Evolutionary conservation across 202 grass and related monocot species (phyloP).

Genomic region (Saccharum hybrid): DNA sequence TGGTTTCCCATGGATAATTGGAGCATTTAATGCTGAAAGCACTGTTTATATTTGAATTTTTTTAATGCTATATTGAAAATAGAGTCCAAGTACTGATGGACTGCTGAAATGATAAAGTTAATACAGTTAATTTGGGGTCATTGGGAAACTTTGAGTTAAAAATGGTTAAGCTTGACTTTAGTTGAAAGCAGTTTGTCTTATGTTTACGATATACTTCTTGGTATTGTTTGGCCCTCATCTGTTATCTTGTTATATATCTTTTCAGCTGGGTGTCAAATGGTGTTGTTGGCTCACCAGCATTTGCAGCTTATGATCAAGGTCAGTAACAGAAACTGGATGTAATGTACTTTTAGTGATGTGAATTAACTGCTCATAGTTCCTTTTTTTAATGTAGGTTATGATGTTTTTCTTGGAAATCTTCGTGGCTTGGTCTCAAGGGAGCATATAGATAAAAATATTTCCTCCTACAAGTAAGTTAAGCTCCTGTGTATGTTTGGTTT

Average conservation of each 20-base stretch:
- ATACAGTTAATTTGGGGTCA: neutral
- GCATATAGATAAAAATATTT: slow-evolving; percentile 79
- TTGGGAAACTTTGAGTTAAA: neutral
- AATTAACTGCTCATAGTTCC: slow-evolving; percentile 23
- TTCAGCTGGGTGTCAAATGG: slow-evolving; percentile 96
- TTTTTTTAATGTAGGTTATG: slow-evolving; percentile 65
- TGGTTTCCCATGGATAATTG: neutral
- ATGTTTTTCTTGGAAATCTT: slow-evolving; percentile 97
- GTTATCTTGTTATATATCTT: neutral
- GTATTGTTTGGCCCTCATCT: slow-evolving; percentile 31
- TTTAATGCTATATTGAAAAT: neutral
- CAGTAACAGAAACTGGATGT: slow-evolving; percentile 35
- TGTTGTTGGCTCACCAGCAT: slow-evolving; percentile 96
- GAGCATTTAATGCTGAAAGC: neutral
- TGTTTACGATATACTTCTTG: neutral
- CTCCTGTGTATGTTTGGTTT: slow-evolving; percentile 21
- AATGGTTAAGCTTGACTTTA: neutral
- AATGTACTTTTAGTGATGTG: slow-evolving; percentile 19
- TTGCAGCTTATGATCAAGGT: slow-evolving; percentile 99
- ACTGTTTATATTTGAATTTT: slow-evolving; percentile 1
- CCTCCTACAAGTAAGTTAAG: slow-evolving; percentile 85
- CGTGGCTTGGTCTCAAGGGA: slow-evolving; percentile 93
- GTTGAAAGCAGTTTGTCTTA: slow-evolving; percentile 4
- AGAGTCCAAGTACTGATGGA: neutral
- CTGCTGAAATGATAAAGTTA: neutral